Base-by-base conservation (phyloP, 805 yeast species). In the Candida vartiovaarae region DNA sequence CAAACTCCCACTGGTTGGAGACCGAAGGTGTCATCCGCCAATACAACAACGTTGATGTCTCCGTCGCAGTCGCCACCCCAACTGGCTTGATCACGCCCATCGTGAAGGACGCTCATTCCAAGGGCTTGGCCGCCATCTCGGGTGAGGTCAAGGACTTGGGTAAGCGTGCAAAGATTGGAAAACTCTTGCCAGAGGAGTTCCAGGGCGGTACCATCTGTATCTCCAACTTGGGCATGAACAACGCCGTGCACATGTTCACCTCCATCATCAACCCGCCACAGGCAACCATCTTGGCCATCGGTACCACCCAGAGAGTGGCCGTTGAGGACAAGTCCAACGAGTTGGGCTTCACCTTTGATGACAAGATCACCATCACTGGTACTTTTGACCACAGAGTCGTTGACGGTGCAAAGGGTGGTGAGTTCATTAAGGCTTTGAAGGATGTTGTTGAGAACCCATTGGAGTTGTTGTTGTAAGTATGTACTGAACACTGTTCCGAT, bases 201-300 rank as follows among this genome's bases (percentile, higher is more conserved):
- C 96, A 88, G 77, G 99, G 99, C 60, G 99, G 99, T 63, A 90
- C 99, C 57, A 87, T 93, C 67, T 89, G 97, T 66, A 91, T 93
- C 62, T 93, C 98, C 54, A 93, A 93, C 83, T 75, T 93, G 76
- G 99, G 99, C 64, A 93, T 93, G 99, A 93, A 93, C 80, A 78
- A 72, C 46, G 98, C 99, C 44, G 97, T 91, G 38, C 75, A 80
- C 52, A 61, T 84, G 64, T 93, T 93, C 80, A 91, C 99, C 29
- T 91, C 99, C 32, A 93, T 93, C 68, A 82, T 93, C 67, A 93
- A 93, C 78, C 98, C 96, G 50, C 99, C 99, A 43, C 99, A 91
- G 71, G 76, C 90, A 41, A 82, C 96, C 40, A 93, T 93, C 60
- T 70, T 93, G 58, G 99, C 99, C 50, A 78, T 93, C 56, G 96